Base-by-base conservation (phyloP, 2,329 filamentous ascomycete species). In the Parastagonospora nodorum region DNA sequence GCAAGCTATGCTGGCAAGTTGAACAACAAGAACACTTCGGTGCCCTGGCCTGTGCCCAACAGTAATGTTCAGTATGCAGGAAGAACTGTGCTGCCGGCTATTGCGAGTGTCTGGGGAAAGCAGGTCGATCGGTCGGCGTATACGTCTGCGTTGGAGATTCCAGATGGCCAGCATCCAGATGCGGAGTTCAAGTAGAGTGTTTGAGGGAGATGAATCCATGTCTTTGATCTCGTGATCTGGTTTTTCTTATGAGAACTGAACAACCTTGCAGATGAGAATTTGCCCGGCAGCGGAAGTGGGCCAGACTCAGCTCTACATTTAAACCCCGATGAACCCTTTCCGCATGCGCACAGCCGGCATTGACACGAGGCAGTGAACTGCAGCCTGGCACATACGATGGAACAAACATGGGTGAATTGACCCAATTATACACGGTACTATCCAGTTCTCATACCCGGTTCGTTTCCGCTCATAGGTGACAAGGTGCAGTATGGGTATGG, bases 151-250 rank as follows among this genome's bases (percentile, higher is more conserved):
- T 38, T 73, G 24, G 70, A 72, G 50, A 62, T 66, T 42, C 68
- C 68, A 5, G 70, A 73, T 48, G 70, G 69, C 5, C 53, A 69
- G 50, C 67, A 72, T 40, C 67, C 69, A 1, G 60, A 69, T n/a
- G 56, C 51, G 1, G 68, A 67, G 51, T 72, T 70, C 42, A 61
- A 58, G 33, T 59, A 42, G 32, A 24, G 37, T 39, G 24, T 14
- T 10, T 11, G 37, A 24, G 29, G 10, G 32, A 24, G 14, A 9
- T 2, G 15, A 38, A 38, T 7, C 2, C 3, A 32, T 4, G 31
- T 10, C 31, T 32, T 38, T 14, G 31, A 38, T 39, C 36, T 15
- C 8, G 37, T 39, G 37, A 39, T n/a, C 12, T 33, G 14, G 32
- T 14, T 14, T 2, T 14, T 14, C 32, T 33, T 33, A 9, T 33